Conservation (phyloP, 2,329 filamentous ascomycete species). For the Nemania bipapillata region DNA sequence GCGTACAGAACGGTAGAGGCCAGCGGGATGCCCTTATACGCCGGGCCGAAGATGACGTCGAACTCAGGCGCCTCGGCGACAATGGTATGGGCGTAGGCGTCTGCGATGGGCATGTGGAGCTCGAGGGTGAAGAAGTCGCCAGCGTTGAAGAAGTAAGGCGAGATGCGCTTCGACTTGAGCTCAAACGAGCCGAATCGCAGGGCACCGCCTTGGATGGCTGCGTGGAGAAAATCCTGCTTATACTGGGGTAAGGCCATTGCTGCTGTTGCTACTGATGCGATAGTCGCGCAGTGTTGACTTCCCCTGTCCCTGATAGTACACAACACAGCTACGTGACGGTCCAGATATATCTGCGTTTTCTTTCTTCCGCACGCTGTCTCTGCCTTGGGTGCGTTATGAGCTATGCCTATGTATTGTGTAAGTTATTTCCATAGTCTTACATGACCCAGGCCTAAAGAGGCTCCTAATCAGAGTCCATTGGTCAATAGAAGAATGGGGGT, state of each 20-base stretch:
- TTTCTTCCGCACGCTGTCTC: background rate
- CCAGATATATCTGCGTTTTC: background rate
- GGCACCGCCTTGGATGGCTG: conserved; percentile 74
- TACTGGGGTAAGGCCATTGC: conserved; percentile 66
- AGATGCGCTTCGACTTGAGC: conserved; percentile 90
- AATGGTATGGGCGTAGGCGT: conserved; percentile 80
- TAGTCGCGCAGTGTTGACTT: background rate
- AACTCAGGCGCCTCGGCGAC: conserved; percentile 63
- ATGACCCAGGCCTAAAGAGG: background rate
- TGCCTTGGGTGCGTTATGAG: background rate
- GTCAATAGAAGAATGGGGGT: background rate
- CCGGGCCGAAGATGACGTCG: conserved; percentile 91
- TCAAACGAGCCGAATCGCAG: conserved; percentile 86
- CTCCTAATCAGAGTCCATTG: background rate
- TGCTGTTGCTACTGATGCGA: conserved; percentile 1
- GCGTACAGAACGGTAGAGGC: conserved; percentile 80
- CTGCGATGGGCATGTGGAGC: conserved; percentile 79
- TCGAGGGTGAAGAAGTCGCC: conserved; percentile 86
- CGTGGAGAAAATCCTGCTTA: conserved; percentile 78
- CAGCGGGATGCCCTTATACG: conserved; percentile 97
- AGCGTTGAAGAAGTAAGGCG: conserved; percentile 98
- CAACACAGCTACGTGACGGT: no score
- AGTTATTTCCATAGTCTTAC: conserved; percentile 6
- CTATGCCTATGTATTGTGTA: background rate
- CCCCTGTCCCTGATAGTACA: background rate